Base-by-base conservation (phyloP, 2,329 filamentous ascomycete species). In the Fusarium aywerte region DNA sequence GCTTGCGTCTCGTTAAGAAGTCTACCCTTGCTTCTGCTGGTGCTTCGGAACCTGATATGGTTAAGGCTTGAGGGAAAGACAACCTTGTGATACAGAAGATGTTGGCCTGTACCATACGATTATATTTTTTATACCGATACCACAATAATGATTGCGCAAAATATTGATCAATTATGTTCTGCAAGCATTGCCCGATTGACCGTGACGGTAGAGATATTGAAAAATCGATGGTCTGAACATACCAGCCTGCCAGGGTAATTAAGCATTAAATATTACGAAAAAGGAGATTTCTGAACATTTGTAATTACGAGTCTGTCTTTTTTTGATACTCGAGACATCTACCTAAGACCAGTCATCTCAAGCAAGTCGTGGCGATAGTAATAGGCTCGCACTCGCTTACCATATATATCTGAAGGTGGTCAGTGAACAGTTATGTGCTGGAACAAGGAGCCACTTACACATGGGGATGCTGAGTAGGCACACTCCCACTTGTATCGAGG, bases 321-420 rank as follows among this genome's bases (percentile, higher is more conserved):
- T 39, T 39, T 39, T 39, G 13, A 12, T 39, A 15, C 12, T 16
- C n/a, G 23, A 43, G 16, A 18, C 9, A 21, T 38, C 73, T 56
- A 78, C 44, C 70, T 65, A 36, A 79, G 73, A 27, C 73, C 70
- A 11, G 74, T 73, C 20, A 79, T 63, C 5, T 75, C 74, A 39
- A 96, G 78, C 23, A 95, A 80, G 76, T 96, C 89, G 75, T 95
- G 85, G n/a, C 88, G 85, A 67, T 91, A 83, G 74, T 91, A 94
- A 76, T 90, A 93, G 20, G 87, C 88, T 49, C 92, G 85, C 65
- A 92, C 90, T 57, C 87, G 84, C 80, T 96, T 96, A 10, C 93
- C 92, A 68, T 89, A 91, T 15, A 96, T 78, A 77, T 96, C 91
- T 93, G 67, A 2, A 8, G 27, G 5, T 36, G 43, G 25, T 65